phyloP scores from a whole-genome alignment of 805 yeast genomes.

The Isabelozyma rhagii region DNA sequence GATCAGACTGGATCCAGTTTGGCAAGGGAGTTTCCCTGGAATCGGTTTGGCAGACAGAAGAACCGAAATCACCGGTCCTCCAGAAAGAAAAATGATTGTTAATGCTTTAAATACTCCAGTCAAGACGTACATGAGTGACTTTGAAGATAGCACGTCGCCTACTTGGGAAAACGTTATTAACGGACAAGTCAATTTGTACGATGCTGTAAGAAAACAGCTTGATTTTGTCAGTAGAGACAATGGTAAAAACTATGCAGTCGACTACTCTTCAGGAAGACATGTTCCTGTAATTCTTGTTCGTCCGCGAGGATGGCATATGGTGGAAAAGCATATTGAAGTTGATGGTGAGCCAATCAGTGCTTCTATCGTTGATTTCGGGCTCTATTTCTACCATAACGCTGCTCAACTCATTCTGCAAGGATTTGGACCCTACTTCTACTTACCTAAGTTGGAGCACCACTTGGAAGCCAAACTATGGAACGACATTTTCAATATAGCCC shows the following conservation, averaged over 20 bases:
- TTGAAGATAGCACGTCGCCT: conserved; percentile 17
- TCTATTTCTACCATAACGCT: conserved; percentile 18
- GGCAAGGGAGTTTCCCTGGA: conserved; percentile 18
- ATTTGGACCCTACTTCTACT: conserved; percentile 17
- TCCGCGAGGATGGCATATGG: conserved; percentile 23
- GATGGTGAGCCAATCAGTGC: conserved; percentile 18
- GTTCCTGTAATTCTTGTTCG: conserved; percentile 15
- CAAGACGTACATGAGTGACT: conserved; percentile 18
- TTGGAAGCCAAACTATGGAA: conserved; percentile 21
- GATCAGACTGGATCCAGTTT: conserved; percentile 10
- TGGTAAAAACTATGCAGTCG: conserved; percentile 38
- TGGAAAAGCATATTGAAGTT: conserved; percentile 14
- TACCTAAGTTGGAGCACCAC: conserved; percentile 21
- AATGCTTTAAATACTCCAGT: conserved; percentile 19
- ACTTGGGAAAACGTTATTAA: conserved; percentile 15
- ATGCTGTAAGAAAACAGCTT: conserved; percentile 15
- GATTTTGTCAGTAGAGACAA: conserved; percentile 11
- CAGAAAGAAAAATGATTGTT: conserved; percentile 18
- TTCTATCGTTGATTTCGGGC: conserved; percentile 17
- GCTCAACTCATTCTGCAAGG: conserved; percentile 11
- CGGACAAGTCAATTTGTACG: conserved; percentile 20
- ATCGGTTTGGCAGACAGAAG: conserved; percentile 15
- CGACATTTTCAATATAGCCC: conserved; percentile 17
- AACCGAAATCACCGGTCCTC: conserved; percentile 20
- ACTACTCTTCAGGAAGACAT: conserved; percentile 10